Evolutionary conservation across 2,329 filamentous ascomycete genomes (phyloP).

Genomic region (Hypoxylon sp.): DNA sequence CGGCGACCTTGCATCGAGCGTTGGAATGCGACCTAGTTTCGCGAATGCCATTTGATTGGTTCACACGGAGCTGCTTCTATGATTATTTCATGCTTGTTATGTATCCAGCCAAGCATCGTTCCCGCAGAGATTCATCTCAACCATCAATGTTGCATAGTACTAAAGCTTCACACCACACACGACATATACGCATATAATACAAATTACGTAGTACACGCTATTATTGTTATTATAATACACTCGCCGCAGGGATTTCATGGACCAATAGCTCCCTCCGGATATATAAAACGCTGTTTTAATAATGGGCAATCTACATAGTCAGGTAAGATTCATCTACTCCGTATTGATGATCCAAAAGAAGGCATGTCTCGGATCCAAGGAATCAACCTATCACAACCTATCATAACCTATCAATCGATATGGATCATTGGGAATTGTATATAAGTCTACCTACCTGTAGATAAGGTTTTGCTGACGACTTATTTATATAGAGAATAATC

Average conservation of each 20-base stretch:
- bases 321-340: conserved; percentile 33
- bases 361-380: conserved; percentile 23
- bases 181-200: conserved; percentile 32
- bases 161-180: conserved; percentile 34
- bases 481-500: conserved; percentile 5
- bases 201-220: conserved; percentile 42
- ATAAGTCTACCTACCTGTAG: not conserved
- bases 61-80: conserved; percentile 21
- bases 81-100: conserved; percentile 29
- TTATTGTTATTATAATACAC: conserved; percentile 32
- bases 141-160: conserved; percentile 28
- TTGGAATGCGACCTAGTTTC: conserved; percentile 30
- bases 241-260: conserved; percentile 35
- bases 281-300: conserved; percentile 36
- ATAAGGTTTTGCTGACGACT: conserved; percentile 3
- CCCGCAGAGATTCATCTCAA: conserved; percentile 28
- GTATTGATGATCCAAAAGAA: conserved; percentile 20
- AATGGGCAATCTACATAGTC: conserved; percentile 25
- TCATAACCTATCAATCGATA: conserved; percentile 1
- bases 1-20: conserved; percentile 36
- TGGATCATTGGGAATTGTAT: not conserved
- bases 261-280: conserved; percentile 39
- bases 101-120: conserved; percentile 36
- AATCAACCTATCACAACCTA: not conserved
- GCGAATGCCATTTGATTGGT: conserved; percentile 28